Percentiles rank a stretch among this genome's conserved stretches.
These are phyloP conservation scores for Syzygium syzygioides DNA, from an alignment of 441 rosid species.

Conservation along the genomic window DNA sequence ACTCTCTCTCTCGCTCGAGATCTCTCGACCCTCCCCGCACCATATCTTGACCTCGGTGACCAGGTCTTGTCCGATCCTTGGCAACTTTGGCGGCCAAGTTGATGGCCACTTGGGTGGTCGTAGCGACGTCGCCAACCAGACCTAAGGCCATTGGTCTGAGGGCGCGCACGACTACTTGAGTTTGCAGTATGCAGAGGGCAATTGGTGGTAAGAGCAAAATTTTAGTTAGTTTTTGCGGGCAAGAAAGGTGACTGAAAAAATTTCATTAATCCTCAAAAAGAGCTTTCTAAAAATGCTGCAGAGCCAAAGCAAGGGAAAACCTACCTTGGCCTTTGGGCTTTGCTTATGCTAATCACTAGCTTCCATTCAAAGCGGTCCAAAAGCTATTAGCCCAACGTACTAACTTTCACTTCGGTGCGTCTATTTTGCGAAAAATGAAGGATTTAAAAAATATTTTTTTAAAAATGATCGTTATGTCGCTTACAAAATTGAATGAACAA, in stretches of 20 bases:
- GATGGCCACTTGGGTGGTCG: not conserved
- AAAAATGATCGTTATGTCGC: no score
- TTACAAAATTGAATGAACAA: no score
- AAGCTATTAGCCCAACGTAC: no score
- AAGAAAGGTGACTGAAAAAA: no score
- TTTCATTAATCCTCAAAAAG: no score
- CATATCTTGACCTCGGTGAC: not conserved
- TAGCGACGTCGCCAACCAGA: rapidly evolving
- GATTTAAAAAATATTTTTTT: no score
- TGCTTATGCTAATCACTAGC: not conserved
- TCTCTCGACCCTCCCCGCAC: not conserved
- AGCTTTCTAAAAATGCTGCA: not conserved
- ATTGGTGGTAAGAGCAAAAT: no score
- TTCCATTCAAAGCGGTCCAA: not conserved
- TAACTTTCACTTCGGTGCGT: no score
- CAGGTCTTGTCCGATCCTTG: not conserved
- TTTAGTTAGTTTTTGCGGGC: no score
- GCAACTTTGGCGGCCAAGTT: not conserved
- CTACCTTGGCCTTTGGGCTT: not conserved
- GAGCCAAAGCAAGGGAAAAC: not conserved
- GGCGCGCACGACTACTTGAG: no score
- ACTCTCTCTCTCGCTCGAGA: not conserved
- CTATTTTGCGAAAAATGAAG: no score
- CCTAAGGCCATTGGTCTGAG: not conserved
- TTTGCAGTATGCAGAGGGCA: not conserved